Percentiles rank a stretch among this genome's conserved stretches.
Evolutionary conservation across 805 yeast genomes (phyloP).

Genomic region (Kodamaea nitidulidarum): DNA sequence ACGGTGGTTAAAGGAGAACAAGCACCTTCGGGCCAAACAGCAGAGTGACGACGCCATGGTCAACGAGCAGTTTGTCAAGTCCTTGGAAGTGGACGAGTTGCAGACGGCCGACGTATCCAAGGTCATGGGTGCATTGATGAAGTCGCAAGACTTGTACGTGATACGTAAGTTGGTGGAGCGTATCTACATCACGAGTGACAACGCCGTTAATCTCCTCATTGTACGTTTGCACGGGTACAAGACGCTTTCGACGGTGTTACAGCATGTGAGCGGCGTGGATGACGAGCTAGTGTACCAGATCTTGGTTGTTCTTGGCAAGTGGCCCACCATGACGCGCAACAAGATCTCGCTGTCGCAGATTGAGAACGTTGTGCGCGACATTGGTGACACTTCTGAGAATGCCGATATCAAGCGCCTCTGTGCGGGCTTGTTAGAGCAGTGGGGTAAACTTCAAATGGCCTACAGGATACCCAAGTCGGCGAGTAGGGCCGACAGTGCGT

Average conservation of each 20-base stretch:
- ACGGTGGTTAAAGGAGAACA: slow-evolving; percentile 60
- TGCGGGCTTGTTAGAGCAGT: slow-evolving; percentile 49
- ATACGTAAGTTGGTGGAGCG: slow-evolving; percentile 66
- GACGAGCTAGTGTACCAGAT: slow-evolving; percentile 46
- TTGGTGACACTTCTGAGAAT: slow-evolving; percentile 26
- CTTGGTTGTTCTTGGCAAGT: slow-evolving; percentile 51
- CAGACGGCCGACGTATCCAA: slow-evolving; percentile 60
- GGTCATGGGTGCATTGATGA: slow-evolving; percentile 78
- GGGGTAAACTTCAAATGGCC: slow-evolving; percentile 78
- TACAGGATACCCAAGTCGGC: slow-evolving; percentile 72
- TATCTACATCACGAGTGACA: slow-evolving; percentile 50
- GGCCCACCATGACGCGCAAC: slow-evolving; percentile 65
- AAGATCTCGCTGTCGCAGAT: slow-evolving; percentile 72
- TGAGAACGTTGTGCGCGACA: slow-evolving; percentile 53
- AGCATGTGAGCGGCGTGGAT: slow-evolving; percentile 22
- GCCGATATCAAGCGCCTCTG: slow-evolving; percentile 35
- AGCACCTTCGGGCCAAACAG: slow-evolving; percentile 46
- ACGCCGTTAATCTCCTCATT: slow-evolving; percentile 51
- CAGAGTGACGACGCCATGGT: slow-evolving; percentile 55
- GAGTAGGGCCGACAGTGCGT: slow-evolving; percentile 7
- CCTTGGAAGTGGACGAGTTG: slow-evolving; percentile 52
- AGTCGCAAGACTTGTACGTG: slow-evolving; percentile 64
- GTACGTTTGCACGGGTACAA: slow-evolving; percentile 84
- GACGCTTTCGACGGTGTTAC: slow-evolving; percentile 61
- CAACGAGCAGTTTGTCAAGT: slow-evolving; percentile 60